Base-by-base conservation (phyloP, 2,329 filamentous ascomycete species). In the Fusarium sp. region DNA sequence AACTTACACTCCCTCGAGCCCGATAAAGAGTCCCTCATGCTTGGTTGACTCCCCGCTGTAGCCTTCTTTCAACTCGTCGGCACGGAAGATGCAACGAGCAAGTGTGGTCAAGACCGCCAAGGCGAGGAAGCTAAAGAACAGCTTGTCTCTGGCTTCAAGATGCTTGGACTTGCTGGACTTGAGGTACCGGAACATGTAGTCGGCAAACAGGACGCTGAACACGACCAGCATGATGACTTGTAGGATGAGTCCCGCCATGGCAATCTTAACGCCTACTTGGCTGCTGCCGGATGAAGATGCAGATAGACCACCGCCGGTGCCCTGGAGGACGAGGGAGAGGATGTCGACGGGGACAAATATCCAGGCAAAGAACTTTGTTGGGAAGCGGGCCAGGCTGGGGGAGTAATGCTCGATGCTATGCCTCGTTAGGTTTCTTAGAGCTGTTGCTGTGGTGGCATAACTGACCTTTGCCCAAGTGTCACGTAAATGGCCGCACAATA, bases 21-120 rank as follows among this genome's bases (percentile, higher is more conserved):
- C 82, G 57, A 88, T 85, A 66, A 88, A 88, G 1, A 84, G 73
- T 0, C 76, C 75, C 72, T 88, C 78, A 45, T 87, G 79, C 41
- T 79, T 80, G 60, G 89, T 87, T 68, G 90, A 78, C 18, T 83
- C 78, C 1, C 88, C 88, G 6, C 73, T 77, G 82, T 88, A 92
- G 2, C 89, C 89, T 33, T 88, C 84, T 58, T 85, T 86, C 60
- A 92, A 77, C 80, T 92, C 90, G 0, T 87, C 86, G 16, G 90
- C 86, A 24, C 90, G 85, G 74, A 88, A 92, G 37, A 88, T 83
- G 56, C 86, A 89, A n/a, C 90, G 83, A 14, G 87, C 85, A 59
- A 90, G 84, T 67, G 91, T 88, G 56, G 84, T 84, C 2, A 91
- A 56, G 6, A 88, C 90, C 0, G 88, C 85, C 3, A 89, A 76